Base-by-base conservation (phyloP, 768 basidiomycete species). In the Pleurotus ostreatus region DNA sequence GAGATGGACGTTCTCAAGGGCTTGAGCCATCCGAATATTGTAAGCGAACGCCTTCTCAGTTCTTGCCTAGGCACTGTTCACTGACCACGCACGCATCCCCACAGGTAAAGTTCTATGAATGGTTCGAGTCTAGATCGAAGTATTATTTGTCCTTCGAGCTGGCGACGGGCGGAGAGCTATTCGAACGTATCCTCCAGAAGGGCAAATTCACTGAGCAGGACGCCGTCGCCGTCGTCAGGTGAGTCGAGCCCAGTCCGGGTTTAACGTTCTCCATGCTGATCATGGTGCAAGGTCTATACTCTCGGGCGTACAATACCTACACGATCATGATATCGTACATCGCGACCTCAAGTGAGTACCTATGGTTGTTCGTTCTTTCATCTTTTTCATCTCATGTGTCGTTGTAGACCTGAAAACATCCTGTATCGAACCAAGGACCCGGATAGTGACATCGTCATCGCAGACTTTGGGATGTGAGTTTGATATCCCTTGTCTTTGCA, bases 81-180 rank as follows among this genome's bases (percentile, higher is more conserved):
- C 7, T 40, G 22, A 34, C 30, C 1, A 9, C 30, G 30, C 30
- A 34, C 30, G 11, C 30, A 11, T 34, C 30, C 20, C 20, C 23
- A 20, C 64, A 94, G 92, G 92, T 97, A 56, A 96, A 95, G 67
- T 94, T 97, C 65, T 95, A 88, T 69, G 94, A 97, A 68, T 93
- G 89, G 85, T 98, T 98, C 68, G 97, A 98, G 66, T 93, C 90
- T 7, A 78, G 94, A 60, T 80, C 86, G 13, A 98, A 97, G 72
- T 98, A 93, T 70, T 98, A 95, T 66, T 83, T 98, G n/a, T 82
- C 89, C 0, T 97, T 97, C 64, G 93, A 98, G 69, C 87, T 98
- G 8, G 96, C 94, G 0, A 79, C 84, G 0, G 96, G 97, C 5
- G 97, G 97, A 30, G 97, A 98, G 66, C 81, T 98, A 1, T 99